Base-by-base conservation (phyloP, 2,329 filamentous ascomycete genomes). In the Fusarium nisikadoi region DNA sequence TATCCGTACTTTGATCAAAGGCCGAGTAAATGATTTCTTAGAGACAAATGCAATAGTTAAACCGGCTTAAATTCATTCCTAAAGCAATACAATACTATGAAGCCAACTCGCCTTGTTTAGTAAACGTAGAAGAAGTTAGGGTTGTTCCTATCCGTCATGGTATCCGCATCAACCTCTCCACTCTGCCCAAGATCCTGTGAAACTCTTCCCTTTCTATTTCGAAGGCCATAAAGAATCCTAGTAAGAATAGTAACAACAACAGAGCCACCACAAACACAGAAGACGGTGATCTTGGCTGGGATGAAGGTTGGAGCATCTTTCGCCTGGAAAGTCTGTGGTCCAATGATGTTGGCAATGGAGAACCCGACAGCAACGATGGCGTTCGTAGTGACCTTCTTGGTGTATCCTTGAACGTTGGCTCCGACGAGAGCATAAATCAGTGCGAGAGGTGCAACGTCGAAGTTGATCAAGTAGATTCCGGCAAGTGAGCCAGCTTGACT, bases 321-420 rank as follows among this genome's bases (percentile, higher is more conserved):
- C 0, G 42, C 59, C 6, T 64, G 62, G 4, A 65, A 65, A 0
- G 59, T 65, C 20, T 64, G 62, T 0, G 62, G 62, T 1, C 62
- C 62, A 27, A 65, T 64, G 3, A 65, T 65, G 5, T 65, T 65
- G 47, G 59, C 62, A n/a, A 65, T 47, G 2, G 62, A 65, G 6
- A 65, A 65, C 2, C 59, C 59, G 10, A 64, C 19, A 0, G 62
- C 62, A n/a, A 65, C 43, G 7, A 65, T 65, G 5, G 62, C 62
- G 12, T 65, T 65, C 2, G 59, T 64, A 1, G 62, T 65, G 4
- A 65, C 59, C 29, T 65, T 65, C 9, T 65, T 65, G 2, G 62
- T 65, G 9, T 65, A 65, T 1, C 62, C 59, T 29, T 65, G 62
- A 1, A 65, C 31, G 4, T 65, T 65, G 11, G 62, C 62, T 20